Evolutionary conservation across 1,139 yeast species (phyloP).

Genomic region (Arxiozyma heterogenica): DNA sequence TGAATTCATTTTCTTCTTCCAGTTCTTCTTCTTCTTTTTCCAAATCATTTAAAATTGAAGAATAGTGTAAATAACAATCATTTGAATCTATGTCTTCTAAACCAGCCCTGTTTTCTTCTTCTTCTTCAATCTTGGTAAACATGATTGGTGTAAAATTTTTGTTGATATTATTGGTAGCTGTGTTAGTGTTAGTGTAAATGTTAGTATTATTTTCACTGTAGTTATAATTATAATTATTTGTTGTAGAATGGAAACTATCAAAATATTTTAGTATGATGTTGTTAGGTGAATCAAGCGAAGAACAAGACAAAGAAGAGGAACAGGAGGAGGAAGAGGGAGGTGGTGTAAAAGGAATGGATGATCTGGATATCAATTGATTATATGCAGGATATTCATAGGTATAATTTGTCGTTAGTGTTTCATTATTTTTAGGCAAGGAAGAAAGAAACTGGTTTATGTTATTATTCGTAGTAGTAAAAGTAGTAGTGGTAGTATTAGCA

Average conservation of each 20-base stretch:
- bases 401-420: too few species aligned
- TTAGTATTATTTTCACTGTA: too few species aligned
- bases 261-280: neutral
- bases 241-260: neutral
- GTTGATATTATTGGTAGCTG: neutral
- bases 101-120: neutral
- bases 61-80: conserved; percentile 1
- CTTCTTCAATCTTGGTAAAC: neutral
- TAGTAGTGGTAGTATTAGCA: neutral
- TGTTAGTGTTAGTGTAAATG: neutral
- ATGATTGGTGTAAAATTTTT: neutral
- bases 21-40: conserved; percentile 1
- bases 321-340: neutral
- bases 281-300: neutral
- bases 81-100: neutral
- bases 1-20: neutral
- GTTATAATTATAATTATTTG: too few species aligned
- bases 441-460: neutral
- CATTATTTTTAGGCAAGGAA: neutral
- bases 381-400: neutral
- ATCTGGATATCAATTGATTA: neutral
- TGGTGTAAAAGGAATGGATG: neutral
- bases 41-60: neutral
- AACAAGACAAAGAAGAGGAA: neutral
- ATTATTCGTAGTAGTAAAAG: too few species aligned